phyloP scores from a whole-genome alignment of 2,329 filamentous ascomycete genomes.

The Ophiostoma perfectum region DNA sequence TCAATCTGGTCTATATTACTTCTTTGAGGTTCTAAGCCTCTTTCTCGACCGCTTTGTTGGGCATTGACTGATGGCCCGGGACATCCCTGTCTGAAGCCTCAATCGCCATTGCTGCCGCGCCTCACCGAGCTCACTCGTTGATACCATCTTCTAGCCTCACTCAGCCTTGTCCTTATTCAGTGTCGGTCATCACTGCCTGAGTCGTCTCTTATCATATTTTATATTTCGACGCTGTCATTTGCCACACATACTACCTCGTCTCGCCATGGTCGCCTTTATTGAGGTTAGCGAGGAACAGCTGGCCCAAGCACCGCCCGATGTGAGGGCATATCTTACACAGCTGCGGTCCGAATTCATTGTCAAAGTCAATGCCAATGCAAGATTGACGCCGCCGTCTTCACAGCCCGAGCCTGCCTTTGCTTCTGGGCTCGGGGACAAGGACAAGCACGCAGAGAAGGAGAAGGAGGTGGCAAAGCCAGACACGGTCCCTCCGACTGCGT shows the following conservation, averaged over 20 bases:
- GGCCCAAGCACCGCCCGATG: constrained; percentile 2
- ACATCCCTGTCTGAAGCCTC: neutral
- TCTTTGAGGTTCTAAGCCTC: neutral
- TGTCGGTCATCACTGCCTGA: neutral
- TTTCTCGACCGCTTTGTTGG: neutral
- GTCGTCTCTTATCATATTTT: neutral
- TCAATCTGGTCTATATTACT: neutral
- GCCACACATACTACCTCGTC: neutral
- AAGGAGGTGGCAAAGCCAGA: constrained; percentile 6
- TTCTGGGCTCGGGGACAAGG: neutral
- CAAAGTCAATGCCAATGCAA: neutral
- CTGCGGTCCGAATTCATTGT: neutral
- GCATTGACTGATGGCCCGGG: neutral
- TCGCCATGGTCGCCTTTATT: constrained; percentile 5
- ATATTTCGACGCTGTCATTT: neutral
- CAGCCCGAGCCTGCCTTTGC: neutral
- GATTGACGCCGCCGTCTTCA: neutral
- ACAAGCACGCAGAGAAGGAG: neutral
- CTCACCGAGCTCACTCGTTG: neutral
- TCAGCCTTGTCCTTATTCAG: neutral
- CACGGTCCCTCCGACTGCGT: neutral
- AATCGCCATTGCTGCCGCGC: neutral
- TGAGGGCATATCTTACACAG: constrained; percentile 9
- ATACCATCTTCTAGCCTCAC: neutral
- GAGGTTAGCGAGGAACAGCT: constrained; percentile 9